A percentile compares a stretch with the other conserved stretches of the same genome.
Conservation (phyloP, 345 rosid species). For the Aquilaria malaccensis region DNA sequence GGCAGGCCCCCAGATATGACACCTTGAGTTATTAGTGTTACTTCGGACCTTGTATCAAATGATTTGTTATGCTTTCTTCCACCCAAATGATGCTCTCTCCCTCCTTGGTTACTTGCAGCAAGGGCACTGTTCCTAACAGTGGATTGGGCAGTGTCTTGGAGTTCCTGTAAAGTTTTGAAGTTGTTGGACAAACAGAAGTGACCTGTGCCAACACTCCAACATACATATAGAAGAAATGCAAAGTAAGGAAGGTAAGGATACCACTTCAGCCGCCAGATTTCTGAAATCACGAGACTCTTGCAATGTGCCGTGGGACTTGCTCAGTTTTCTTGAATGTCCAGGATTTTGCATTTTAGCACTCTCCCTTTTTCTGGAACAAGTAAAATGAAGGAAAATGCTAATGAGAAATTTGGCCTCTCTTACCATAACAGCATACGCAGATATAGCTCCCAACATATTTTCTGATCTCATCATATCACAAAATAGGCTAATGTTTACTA, state of each 20-base stretch:
- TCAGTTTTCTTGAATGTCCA: conserved; percentile 27
- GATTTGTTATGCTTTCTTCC: conserved; percentile 8
- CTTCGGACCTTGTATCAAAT: conserved; percentile 12
- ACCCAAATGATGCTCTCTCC: conserved; percentile 7
- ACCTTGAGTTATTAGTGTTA: conserved; percentile 29
- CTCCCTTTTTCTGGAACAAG: conserved; percentile 40
- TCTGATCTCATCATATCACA: too few species aligned
- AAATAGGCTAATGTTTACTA: too few species aligned
- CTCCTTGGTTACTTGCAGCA: conserved; percentile 4
- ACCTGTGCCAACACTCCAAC: not conserved
- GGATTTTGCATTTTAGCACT: conserved; percentile 36
- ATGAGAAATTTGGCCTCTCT: too few species aligned
- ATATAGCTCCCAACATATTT: too few species aligned
- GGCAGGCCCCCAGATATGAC: conserved; percentile 25
- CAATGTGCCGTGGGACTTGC: conserved; percentile 29
- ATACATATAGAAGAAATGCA: not conserved
- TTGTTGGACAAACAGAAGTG: not conserved
- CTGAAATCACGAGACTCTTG: conserved; percentile 25
- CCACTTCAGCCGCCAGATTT: conserved; percentile 30
- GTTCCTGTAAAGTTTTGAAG: conserved; percentile 27
- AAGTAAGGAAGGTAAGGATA: conserved; percentile 9
- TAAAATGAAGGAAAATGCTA: not conserved
- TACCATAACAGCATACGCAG: too few species aligned
- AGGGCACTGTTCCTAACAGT: conserved; percentile 10
- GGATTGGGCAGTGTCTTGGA: conserved; percentile 17